Evolutionary conservation across 345 rosid species (phyloP).

Genomic region (Pelargonium nanum): DNA sequence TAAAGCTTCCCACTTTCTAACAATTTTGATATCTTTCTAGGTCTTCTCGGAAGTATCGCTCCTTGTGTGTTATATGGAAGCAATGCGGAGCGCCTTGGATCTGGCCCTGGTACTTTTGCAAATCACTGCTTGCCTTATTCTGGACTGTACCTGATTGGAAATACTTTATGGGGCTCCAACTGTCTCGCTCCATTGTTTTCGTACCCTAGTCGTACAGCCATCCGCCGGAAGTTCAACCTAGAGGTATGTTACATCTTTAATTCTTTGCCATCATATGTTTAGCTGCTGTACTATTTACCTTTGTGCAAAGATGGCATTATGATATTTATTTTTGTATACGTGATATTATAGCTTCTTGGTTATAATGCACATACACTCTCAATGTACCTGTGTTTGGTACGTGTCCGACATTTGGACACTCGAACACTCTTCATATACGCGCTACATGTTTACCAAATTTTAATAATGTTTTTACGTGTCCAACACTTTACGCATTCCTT

Average conservation of each 20-base stretch:
- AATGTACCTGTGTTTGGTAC: too few species aligned
- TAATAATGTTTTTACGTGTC: too few species aligned
- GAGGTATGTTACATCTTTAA: slow-evolving; percentile 41
- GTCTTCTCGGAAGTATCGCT: slow-evolving; percentile 82
- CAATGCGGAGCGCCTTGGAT: slow-evolving; percentile 79
- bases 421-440: too few species aligned
- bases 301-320: not conserved
- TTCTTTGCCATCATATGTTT: too few species aligned
- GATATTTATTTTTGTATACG: too few species aligned
- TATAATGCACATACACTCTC: too few species aligned
- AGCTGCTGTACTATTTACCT: too few species aligned
- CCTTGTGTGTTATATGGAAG: slow-evolving; percentile 87
- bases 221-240: slow-evolving; percentile 75
- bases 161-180: slow-evolving; percentile 54
- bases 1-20: not conserved
- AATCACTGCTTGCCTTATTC: slow-evolving; percentile 66
- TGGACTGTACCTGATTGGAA: slow-evolving; percentile 65
- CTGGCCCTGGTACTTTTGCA: slow-evolving; percentile 68
- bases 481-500: too few species aligned
- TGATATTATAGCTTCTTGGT: too few species aligned
- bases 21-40: slow-evolving; percentile 19
- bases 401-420: too few species aligned
- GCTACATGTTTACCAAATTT: too few species aligned
- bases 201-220: slow-evolving; percentile 55
- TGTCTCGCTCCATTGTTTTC: slow-evolving; percentile 91